Conservation (phyloP, 345 rosid species). For the Euclidium syriacum region DNA sequence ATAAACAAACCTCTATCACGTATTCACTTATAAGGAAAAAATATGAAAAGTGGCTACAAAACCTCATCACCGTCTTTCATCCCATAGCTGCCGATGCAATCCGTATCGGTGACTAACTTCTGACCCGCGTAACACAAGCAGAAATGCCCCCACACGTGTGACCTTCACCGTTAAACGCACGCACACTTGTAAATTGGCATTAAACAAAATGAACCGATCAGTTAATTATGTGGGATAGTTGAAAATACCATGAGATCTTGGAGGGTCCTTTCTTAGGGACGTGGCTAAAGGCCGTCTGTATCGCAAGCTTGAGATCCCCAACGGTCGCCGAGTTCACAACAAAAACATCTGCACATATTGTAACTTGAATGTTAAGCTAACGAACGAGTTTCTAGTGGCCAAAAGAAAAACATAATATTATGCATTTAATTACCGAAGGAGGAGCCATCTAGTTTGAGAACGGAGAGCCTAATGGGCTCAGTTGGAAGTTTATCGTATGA, state of each 20-base stretch:
- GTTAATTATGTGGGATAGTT: no score
- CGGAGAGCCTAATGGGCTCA: constrained; percentile 65
- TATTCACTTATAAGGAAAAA: neutral
- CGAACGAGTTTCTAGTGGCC: neutral
- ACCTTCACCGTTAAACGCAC: constrained; percentile 46
- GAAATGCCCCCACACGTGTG: constrained; percentile 92
- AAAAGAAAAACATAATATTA: neutral
- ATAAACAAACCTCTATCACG: neutral
- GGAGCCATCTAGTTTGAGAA: constrained; percentile 81
- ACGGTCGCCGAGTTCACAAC: constrained; percentile 56
- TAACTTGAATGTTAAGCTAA: neutral
- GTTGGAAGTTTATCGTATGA: constrained; percentile 56
- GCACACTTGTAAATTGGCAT: neutral
- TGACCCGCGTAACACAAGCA: constrained; percentile 58
- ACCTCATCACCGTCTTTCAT: constrained; percentile 87
- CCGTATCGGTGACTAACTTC: constrained; percentile 59
- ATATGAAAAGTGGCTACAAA: neutral
- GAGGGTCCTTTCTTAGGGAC: constrained; percentile 60
- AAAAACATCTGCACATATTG: constrained; percentile 42
- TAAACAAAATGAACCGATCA: no score
- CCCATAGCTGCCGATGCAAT: constrained; percentile 49
- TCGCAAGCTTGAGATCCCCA: constrained; percentile 65
- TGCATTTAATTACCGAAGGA: constrained; percentile 50
- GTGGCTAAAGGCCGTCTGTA: constrained; percentile 61
- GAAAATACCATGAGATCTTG: constrained; percentile 77